Base-by-base conservation (phyloP, 257 asterid species). In the Scutellaria minor region DNA sequence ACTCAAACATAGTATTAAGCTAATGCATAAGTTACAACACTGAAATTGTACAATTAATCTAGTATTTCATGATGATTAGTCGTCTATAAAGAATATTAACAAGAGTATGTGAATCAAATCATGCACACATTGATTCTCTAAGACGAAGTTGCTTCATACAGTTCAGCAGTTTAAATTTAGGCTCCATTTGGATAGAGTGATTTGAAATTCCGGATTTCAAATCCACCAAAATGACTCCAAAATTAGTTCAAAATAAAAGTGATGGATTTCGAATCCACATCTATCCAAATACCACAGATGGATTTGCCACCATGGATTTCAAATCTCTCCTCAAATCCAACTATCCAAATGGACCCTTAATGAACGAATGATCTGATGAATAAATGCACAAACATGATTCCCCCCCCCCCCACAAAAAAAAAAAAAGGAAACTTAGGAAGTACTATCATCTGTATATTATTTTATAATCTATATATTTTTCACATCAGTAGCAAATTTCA, bases 61-160 rank as follows among this genome's bases (percentile, higher is more conserved):
- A 52, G 71, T 35, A 58, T 48, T 39, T 54, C 11, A 42, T 22
- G 71, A 50, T 22, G 46, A 35, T 45, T 54, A 48, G 64, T 40
- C 3, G 64, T 24, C 39, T 13, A 59, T 7, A 37, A 31, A 42
- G 15, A 62, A 59, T 55, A 69, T 55, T 39, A 64, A 27, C 41
- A 58, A 45, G 73, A 65, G 42, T 58, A 11, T 11, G 71, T 24
- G 20, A 22, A 61, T 42, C 68, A 50, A 52, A 63, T 11, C 6
- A 63, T 44, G 63, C 44, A 31, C 41, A 13, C 1, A 64, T 27
- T 27, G 35, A 3, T 27, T 18, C 18, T 18, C 18, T 18, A 18
- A 18, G 18, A 18, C 18, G 18, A 18, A 18, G 18, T 18, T 18
- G 18, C 18, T 18, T 18, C 18, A 18, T 18, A 18, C 18, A 18